Conservation (phyloP, 2,329 filamentous ascomycete species). For the Neonectria coccinea region DNA sequence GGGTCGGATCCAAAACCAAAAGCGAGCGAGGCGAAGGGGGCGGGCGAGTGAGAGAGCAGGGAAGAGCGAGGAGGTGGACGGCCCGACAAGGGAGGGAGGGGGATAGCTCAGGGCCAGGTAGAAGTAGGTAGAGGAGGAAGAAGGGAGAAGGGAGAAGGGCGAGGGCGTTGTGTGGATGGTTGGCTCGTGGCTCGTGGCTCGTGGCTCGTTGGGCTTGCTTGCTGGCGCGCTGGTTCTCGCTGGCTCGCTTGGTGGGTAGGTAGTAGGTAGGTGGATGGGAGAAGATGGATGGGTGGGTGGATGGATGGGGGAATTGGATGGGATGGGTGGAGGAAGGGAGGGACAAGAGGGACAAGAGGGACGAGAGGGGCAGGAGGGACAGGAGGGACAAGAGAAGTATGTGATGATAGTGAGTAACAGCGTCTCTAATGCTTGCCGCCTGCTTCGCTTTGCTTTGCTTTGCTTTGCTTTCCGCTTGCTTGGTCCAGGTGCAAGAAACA, state of each 20-base stretch:
- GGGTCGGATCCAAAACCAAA: constrained; percentile 12
- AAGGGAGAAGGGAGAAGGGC: constrained; percentile 2
- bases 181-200: constrained; percentile 19
- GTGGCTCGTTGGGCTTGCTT: constrained; percentile 5
- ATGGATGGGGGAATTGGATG: constrained; percentile 12
- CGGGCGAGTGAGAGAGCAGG: constrained; percentile 11
- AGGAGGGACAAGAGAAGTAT: constrained; percentile 24
- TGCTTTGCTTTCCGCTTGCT: background rate
- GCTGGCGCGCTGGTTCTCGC: constrained; percentile 6
- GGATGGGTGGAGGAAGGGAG: constrained; percentile 25
- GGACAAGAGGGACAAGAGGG: constrained; percentile 11
- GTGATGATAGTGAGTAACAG: constrained; percentile 29
- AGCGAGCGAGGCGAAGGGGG: constrained; percentile 17
- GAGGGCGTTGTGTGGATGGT: constrained; percentile 14
- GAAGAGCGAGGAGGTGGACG: constrained; percentile 16
- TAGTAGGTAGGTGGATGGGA: constrained; percentile 27
- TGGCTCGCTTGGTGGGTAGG: too few relatives aligned
- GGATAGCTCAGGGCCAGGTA: constrained; percentile 9
- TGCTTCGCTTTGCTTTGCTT: background rate
- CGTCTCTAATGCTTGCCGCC: background rate
- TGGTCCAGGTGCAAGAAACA: background rate
- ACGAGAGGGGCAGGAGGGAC: constrained; percentile 17
- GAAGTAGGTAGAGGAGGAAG: background rate
- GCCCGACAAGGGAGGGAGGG: constrained; percentile 15
- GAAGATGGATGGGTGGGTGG: constrained; percentile 18